phyloP scores from a whole-genome alignment of 306 rosid genomes.

The Cicer chorassanicum region DNA sequence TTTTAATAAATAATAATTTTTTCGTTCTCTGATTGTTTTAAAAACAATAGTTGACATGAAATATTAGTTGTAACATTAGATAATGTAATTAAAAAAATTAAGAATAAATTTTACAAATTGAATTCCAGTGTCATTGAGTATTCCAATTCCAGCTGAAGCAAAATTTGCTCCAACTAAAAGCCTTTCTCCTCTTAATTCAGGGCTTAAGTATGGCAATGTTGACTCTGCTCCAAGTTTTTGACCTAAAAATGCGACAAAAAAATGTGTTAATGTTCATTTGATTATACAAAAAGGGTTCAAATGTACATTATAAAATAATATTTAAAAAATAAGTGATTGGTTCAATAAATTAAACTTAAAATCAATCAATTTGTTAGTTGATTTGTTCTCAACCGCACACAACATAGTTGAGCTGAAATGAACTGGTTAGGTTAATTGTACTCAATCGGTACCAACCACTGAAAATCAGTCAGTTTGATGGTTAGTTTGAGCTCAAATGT shows the following conservation, averaged over 20 bases:
- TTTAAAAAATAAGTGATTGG: too few relatives aligned
- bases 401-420: too few relatives aligned
- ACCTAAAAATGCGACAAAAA: constrained; percentile 46
- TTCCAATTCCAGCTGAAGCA: constrained; percentile 92
- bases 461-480: too few relatives aligned
- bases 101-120: constrained; percentile 61
- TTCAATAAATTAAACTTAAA: too few relatives aligned
- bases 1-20: too few relatives aligned
- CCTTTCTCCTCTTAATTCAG: constrained; percentile 56
- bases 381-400: too few relatives aligned
- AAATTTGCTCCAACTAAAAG: constrained; percentile 85
- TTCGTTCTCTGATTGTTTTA: too few relatives aligned
- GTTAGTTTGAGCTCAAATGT: too few relatives aligned
- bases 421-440: too few relatives aligned
- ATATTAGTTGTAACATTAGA: background rate
- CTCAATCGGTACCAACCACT: too few relatives aligned
- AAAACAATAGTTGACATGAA: background rate
- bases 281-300: background rate
- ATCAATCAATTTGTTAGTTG: too few relatives aligned
- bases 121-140: constrained; percentile 90
- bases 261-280: background rate
- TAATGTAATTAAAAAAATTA: background rate
- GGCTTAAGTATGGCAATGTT: constrained; percentile 71
- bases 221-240: constrained; percentile 64
- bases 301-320: background rate